Evolutionary conservation across 1,139 yeast species (phyloP).

Genomic region (Lodderomyces elongisporus): DNA sequence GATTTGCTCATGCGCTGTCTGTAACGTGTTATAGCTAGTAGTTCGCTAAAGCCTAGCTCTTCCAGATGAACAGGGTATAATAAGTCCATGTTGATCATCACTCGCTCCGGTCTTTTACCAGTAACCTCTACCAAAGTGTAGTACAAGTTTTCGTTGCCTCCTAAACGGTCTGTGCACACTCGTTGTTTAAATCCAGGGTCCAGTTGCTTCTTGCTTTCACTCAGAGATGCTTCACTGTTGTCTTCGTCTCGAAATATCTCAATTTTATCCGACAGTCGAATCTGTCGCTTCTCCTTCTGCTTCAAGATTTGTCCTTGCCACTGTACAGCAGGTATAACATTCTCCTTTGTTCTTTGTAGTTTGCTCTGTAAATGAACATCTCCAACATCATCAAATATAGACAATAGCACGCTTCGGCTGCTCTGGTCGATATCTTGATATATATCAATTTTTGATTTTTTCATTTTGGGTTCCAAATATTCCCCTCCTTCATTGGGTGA

Average conservation of each 20-base stretch:
- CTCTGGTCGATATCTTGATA: constrained; percentile 22
- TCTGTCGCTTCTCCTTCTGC: constrained; percentile 21
- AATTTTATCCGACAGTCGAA: constrained; percentile 11
- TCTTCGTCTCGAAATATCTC: constrained; percentile 16
- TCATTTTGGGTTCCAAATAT: constrained; percentile 4
- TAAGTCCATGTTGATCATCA: constrained; percentile 57
- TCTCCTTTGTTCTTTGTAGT: constrained; percentile 59
- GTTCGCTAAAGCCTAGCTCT: constrained; percentile 58
- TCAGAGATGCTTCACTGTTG: constrained; percentile 1
- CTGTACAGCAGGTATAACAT: constrained; percentile 47
- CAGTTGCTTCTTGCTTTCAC: background rate
- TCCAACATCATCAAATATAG: constrained; percentile 21
- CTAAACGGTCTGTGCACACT: constrained; percentile 19
- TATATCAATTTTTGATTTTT: constrained; percentile 27
- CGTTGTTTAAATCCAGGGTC: constrained; percentile 4
- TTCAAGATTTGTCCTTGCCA: constrained; percentile 63
- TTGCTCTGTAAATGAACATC: constrained; percentile 42
- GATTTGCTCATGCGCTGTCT: background rate
- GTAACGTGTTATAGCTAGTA: constrained; percentile 25
- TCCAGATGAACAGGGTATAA: constrained; percentile 34
- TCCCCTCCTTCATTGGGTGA: background rate
- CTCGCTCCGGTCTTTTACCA: constrained; percentile 61
- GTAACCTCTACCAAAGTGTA: constrained; percentile 47
- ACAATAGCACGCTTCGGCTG: constrained; percentile 26
- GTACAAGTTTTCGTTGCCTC: no score